phyloP scores from a whole-genome alignment of 2,329 filamentous ascomycete species.

The Trichoderma koningii region DNA sequence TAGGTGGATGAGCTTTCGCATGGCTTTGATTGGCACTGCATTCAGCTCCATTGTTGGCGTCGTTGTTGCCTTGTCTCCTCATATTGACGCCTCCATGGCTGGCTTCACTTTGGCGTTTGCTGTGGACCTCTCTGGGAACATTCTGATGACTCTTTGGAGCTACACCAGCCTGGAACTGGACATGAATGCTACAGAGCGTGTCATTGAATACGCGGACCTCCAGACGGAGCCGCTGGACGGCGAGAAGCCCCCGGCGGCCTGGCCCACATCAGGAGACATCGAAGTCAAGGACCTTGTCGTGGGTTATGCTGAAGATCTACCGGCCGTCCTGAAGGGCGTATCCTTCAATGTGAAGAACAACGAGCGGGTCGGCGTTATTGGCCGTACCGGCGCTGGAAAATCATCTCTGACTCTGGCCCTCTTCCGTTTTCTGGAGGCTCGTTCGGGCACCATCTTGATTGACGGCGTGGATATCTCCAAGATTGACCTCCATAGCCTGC shows the following conservation, averaged over 20 bases:
- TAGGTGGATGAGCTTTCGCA: conserved; percentile 74
- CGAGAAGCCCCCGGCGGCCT: conserved; percentile 64
- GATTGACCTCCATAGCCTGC: conserved; percentile 68
- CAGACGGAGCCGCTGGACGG: conserved; percentile 67
- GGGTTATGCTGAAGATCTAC: conserved; percentile 69
- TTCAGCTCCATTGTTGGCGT: conserved; percentile 68
- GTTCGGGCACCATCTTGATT: conserved; percentile 66
- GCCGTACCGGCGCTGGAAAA: conserved; percentile 77
- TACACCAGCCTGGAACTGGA: conserved; percentile 73
- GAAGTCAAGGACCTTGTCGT: conserved; percentile 74
- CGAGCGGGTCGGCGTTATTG: conserved; percentile 74
- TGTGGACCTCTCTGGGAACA: conserved; percentile 64
- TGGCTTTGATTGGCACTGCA: conserved; percentile 67
- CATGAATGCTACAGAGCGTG: conserved; percentile 77
- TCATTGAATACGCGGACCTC: conserved; percentile 73
- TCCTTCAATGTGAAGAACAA: conserved; percentile 67
- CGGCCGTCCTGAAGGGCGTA: conserved; percentile 69
- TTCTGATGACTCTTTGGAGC: conserved; percentile 67
- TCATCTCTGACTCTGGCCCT: conserved; percentile 73
- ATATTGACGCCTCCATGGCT: conserved; percentile 68
- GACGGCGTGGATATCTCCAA: conserved; percentile 75
- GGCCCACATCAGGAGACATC: conserved; percentile 73
- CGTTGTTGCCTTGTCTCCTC: conserved; percentile 62
- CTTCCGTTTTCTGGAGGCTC: conserved; percentile 74
- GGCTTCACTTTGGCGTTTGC: conserved; percentile 77